Conservation (phyloP, 306 rosid genomes). For the Oemleria cerasiformis region DNA sequence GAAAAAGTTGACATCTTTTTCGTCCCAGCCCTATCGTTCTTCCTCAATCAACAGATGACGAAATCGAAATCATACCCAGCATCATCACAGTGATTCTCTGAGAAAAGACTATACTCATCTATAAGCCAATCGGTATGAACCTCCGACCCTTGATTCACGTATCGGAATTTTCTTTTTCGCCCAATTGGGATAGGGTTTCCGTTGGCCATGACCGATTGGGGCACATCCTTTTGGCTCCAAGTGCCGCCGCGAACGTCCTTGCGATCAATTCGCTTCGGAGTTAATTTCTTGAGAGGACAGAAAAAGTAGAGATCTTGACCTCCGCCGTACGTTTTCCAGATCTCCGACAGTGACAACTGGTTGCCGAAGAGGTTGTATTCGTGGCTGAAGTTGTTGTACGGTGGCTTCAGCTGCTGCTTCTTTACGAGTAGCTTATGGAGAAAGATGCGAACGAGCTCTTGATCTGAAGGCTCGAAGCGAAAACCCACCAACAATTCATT, state of each 20-base stretch:
- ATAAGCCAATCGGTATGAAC: neutral
- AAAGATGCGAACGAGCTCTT: neutral
- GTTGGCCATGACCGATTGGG: neutral
- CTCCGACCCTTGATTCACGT: neutral
- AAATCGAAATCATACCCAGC: neutral
- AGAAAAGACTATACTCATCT: neutral
- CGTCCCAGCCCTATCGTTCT: neutral
- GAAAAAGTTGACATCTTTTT: too few species aligned
- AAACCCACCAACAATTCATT: neutral
- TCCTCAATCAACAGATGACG: neutral
- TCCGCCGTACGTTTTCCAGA: neutral
- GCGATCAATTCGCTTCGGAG: neutral
- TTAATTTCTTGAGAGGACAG: neutral
- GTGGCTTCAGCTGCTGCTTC: neutral
- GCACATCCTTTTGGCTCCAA: neutral
- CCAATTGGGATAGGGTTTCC: neutral
- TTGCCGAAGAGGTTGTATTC: slow-evolving; percentile 1
- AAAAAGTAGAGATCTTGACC: neutral
- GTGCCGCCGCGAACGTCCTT: neutral
- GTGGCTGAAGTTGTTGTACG: neutral
- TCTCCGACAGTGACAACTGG: neutral
- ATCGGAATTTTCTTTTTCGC: neutral
- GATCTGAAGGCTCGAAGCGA: neutral
- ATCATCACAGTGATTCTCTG: neutral
- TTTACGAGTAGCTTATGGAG: neutral